Evolutionary conservation across 2,329 filamentous ascomycete species (phyloP), one percentile per base, ranked within the genome.

Genomic region (Fusarium armeniacum): DNA sequence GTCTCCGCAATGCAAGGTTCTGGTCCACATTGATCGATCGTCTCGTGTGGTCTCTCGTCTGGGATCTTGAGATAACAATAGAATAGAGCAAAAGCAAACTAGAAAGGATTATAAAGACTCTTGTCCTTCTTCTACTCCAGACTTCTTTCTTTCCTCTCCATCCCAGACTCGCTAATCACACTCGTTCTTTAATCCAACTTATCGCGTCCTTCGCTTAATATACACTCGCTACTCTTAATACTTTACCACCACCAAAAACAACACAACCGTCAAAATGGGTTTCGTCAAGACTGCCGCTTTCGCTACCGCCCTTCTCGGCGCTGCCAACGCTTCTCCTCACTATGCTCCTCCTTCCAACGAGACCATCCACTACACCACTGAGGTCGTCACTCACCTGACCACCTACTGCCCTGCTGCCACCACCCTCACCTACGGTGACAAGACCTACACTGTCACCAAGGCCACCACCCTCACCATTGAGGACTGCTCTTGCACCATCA

Each of bases 391-490:
- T 57, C 81, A 83, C 58, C 85, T 86, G 81, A 89, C 86, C 80
- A 92, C 90, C 75, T 91, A 83, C 85, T 92, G 90, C 87, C 89
- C 90, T 10, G 82, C 75, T 67, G 78, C 89, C 64, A 91, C 90
- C 71, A 81, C 82, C 71, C 78, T 91, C 77, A 85, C 84, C 75
- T 83, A 89, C 81, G 84, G 83, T 76, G 82, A 81, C 78, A 81
- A 84, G 78, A 91, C 89, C 80, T 90, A 90, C 84, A 89, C 85
- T 73, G 83, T 92, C 80, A 87, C 87, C 68, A 81, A 85, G 81
- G 82, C 89, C 76, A 89, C 87, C 76, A 88, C 87, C 77, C 79
- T 90, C 79, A 90, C 88, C 81, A 84, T 90, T 81, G 86, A 86
- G 75, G 82, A 89, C 84, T 90, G 88, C 84, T 85, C 87, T 68